Evolutionary conservation across 2,329 filamentous ascomycete genomes (phyloP).

Genomic region (Colletotrichum neosansevieriae): DNA sequence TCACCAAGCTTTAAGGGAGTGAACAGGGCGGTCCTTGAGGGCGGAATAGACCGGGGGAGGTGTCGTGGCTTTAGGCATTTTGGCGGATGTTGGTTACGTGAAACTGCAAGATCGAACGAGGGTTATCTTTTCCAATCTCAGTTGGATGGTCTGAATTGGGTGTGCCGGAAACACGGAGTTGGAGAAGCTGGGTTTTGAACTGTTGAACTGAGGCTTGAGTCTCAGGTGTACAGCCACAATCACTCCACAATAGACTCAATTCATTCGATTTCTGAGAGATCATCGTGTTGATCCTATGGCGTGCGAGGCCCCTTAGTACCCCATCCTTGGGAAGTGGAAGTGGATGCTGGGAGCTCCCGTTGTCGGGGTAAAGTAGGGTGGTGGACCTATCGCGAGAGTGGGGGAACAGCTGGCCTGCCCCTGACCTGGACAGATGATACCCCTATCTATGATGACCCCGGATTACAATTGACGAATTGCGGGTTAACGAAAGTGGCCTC

Average conservation of each 20-base stretch:
- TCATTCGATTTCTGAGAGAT: not conserved
- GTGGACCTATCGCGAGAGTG: constrained; percentile 21
- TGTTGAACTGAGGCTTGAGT: not conserved
- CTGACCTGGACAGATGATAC: constrained; percentile 2
- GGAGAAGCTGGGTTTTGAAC: constrained; percentile 24
- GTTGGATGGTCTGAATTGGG: constrained; percentile 9
- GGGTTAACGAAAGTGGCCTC: not conserved
- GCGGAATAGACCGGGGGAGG: constrained; percentile 36
- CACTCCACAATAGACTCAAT: not conserved
- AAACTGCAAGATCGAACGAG: not conserved
- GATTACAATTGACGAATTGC: not conserved
- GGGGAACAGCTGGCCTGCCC: not conserved
- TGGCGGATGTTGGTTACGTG: not conserved
- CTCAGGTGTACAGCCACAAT: not conserved
- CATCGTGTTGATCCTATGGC: not conserved
- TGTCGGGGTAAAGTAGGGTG: not conserved
- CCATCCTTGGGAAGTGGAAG: constrained; percentile 19
- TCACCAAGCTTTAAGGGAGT: constrained; percentile 50
- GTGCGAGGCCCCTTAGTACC: not conserved
- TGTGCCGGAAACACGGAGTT: constrained; percentile 9
- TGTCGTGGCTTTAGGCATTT: constrained; percentile 28
- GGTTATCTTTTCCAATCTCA: constrained; percentile 19
- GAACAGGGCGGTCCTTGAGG: constrained; percentile 47
- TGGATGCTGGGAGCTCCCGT: constrained; percentile 18
- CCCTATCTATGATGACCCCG: constrained; percentile 10